Percentiles rank a stretch among this genome's conserved stretches.
Evolutionary conservation across 2,329 filamentous ascomycete species (phyloP).

Genomic region (Monascus ruber): DNA sequence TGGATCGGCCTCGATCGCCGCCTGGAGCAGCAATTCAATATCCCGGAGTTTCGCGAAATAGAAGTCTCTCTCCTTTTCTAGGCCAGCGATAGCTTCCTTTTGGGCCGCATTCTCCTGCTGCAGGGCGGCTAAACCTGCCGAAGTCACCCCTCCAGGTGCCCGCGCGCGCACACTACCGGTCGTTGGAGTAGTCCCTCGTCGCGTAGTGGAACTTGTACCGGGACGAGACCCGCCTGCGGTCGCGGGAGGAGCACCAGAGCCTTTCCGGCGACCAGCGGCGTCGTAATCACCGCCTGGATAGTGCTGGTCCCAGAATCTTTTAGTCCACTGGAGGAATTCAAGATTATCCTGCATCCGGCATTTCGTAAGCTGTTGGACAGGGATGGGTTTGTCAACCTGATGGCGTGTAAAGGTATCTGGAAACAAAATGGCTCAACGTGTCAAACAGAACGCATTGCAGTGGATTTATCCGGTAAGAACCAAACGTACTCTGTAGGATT

Average conservation of each 20-base stretch:
- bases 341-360: constrained; percentile 99
- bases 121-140: constrained; percentile 58
- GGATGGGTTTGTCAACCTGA: constrained; percentile 77
- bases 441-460: constrained; percentile 1
- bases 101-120: constrained; percentile 76
- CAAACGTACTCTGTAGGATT: constrained; percentile 71
- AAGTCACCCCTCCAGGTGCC: constrained; percentile 35
- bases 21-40: constrained; percentile 89
- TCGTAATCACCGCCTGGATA: constrained; percentile 97
- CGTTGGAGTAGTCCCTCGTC: constrained; percentile 52
- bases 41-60: constrained; percentile 98
- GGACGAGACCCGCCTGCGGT: constrained; percentile 36
- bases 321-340: constrained; percentile 95
- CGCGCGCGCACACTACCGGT: constrained; percentile 38
- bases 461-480: background rate
- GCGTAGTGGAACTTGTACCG: constrained; percentile 37
- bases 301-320: constrained; percentile 96
- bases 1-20: constrained; percentile 82
- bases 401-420: constrained; percentile 71
- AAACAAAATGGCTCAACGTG: background rate
- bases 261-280: constrained; percentile 74
- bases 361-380: constrained; percentile 80
- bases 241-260: constrained; percentile 48
- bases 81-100: constrained; percentile 87
- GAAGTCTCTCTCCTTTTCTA: constrained; percentile 95